These are phyloP conservation scores for Liquidambar formosana DNA, from an alignment of 164 flowering plant genomes.

Conservation along the genomic window DNA sequence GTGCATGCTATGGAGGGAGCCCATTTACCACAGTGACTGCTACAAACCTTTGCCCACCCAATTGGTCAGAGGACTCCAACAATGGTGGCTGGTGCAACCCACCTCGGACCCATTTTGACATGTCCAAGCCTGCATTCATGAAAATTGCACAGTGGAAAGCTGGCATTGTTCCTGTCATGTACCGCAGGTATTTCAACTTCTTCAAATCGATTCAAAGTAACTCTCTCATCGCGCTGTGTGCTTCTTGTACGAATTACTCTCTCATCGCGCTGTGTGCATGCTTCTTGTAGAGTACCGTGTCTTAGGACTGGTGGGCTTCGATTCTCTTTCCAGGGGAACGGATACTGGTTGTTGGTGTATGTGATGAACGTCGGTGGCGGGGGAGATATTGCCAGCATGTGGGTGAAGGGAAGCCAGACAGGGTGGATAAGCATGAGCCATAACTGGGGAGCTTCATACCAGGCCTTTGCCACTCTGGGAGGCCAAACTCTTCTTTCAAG, in stretches of 20 bases:
- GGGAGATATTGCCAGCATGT: conserved; percentile 71
- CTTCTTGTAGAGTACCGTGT: conserved; percentile 71
- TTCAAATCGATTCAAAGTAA: not conserved
- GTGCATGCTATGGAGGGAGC: conserved; percentile 35
- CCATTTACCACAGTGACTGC: conserved; percentile 68
- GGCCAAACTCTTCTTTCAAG: conserved; percentile 89
- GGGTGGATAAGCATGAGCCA: conserved; percentile 74
- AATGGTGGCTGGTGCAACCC: conserved; percentile 97
- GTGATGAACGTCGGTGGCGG: conserved; percentile 94
- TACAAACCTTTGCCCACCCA: conserved; percentile 89
- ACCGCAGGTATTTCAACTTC: conserved; percentile 52
- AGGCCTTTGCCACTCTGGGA: conserved; percentile 64
- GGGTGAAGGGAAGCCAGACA: conserved; percentile 72
- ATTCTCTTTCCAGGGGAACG: conserved; percentile 82
- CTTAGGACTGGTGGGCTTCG: conserved; percentile 51
- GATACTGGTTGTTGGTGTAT: conserved; percentile 83
- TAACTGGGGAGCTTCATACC: conserved; percentile 97
- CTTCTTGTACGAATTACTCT: conserved; percentile 1
- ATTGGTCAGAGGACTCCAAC: conserved; percentile 64
- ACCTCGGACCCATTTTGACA: conserved; percentile 81
- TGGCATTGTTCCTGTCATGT: conserved; percentile 59
- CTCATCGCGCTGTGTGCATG: too few species aligned
- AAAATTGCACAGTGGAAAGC: conserved; percentile 59
- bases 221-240: too few species aligned
- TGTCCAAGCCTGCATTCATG: conserved; percentile 90